Evolutionary conservation across 306 rosid genomes (phyloP), one percentile per base, ranked within the genome.

Genomic region (Lathyrus tuberosus): DNA sequence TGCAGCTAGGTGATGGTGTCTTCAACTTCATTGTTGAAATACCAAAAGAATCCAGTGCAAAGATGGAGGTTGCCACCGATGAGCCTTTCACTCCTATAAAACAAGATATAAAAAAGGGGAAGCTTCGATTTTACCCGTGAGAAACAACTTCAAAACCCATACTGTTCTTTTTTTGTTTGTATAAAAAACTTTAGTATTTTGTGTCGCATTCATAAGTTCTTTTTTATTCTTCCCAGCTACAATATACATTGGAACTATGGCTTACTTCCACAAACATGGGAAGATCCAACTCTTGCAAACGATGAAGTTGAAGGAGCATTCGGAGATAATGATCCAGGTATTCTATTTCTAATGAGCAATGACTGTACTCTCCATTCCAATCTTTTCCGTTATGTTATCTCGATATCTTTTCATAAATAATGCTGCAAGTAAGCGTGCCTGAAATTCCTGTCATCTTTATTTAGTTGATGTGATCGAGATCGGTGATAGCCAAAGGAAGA

Each of bases 51-150:
- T 85, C 96, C 30, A 91, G 89, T 69, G 97, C 99, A 48, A 95
- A 95, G 85, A 95, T 95, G 99, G 99, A 95, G 89, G 79, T 95
- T 79, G 99, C 99, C 51, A 95, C 99, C 22, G 97, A 87, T 31
- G 99, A 95, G 79, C 77, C 84, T 13, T 70, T 72, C 80, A 95
- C 97, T 76, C 99, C 99, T 26, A 89, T 95, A 37, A 95, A 95
- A 82, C 99, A 95, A 82, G 99, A 95, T 71, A 92, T 77, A 0
- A 95, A 95, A 75, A 89, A 89, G 82, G 99, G 96, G 43, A 95
- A 91, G 81, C 96, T 95, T 60, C 88, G 99, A 77, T 91, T 78
- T 83, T 95, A 95, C 74, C 99, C 97, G 99, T 95, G 78, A 86
- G 99, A 70, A 33, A 30, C n/a, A 11, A 48, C 53, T 37, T 60